Base-by-base conservation (phyloP, 352 stramenopile genomes). In the Phytophthora sansomeana region DNA sequence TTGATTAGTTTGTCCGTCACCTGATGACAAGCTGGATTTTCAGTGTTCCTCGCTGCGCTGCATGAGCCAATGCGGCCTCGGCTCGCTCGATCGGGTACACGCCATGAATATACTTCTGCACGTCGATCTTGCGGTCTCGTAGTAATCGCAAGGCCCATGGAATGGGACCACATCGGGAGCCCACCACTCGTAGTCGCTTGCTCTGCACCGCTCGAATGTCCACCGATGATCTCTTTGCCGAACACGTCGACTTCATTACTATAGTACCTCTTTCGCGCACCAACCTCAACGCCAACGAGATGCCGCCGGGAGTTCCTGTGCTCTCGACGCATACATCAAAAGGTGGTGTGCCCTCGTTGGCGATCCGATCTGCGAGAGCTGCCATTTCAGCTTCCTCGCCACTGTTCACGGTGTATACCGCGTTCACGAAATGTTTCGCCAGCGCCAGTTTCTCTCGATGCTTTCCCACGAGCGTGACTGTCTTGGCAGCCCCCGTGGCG, bases 291-390 rank as follows among this genome's bases (percentile, higher is more conserved):
- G 85, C 85, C 46, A 74, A 65, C 16, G 59, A 46, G 44, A 87
- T 63, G 24, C 79, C 83, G 9, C 50, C 58, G 17, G 81, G 61
- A 28, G 70, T 85, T 54, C 80, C 82, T 35, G 85, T 91, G 63
- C 75, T 81, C 69, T 93, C 85, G 54, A 92, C 69, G 42, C 78
- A 86, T 41, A 93, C 75, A 43, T 93, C 83, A 43, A 89, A 92
- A 0, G 54, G 58, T 32, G 54, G 51, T 21, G 36, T 61, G 14
- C 35, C 35, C 30, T 69, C 69, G 16, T 44, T 64, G 2, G 29
- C 26, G 11, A 81, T 56, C 5, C 54, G 67, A 32, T 75, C 58
- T 9, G 60, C 65, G 14, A 81, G 46, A 19, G 38, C 49, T 5
- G 57, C 49, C 62, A 72, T 69, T 14, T 71, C 67, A 6, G 48